A percentile compares a stretch with the other conserved stretches of the same genome.
These are phyloP conservation scores for Plasmodium inui DNA, from an alignment of 169 alveolate genomes.

Conservation along the genomic window DNA sequence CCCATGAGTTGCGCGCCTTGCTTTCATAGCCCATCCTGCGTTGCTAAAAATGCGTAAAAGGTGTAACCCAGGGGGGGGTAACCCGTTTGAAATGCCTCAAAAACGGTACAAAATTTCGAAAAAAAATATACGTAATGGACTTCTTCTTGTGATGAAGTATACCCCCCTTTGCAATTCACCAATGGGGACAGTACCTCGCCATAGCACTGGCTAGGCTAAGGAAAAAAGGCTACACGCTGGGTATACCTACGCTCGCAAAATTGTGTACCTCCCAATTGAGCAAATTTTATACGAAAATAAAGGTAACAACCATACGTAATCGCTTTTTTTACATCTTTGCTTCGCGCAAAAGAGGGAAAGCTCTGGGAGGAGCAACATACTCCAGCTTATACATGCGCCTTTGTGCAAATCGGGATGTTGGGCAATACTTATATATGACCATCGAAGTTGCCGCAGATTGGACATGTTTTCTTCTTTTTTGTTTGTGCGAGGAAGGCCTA, in stretches of 20 bases:
- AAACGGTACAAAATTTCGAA: background rate
- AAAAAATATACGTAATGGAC: background rate
- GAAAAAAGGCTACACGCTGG: background rate
- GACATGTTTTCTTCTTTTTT: background rate
- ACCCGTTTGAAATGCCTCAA: background rate
- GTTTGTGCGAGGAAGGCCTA: background rate
- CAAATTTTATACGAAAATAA: background rate
- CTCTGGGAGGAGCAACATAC: background rate
- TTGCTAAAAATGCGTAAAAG: background rate
- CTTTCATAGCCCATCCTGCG: background rate
- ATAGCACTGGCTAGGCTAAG: background rate
- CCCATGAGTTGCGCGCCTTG: background rate
- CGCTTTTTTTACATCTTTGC: background rate
- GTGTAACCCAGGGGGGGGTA: background rate
- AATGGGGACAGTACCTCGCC: background rate
- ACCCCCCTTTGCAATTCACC: background rate
- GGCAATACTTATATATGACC: background rate
- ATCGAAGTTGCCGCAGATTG: background rate
- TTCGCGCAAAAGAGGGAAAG: background rate
- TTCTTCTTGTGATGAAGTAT: background rate
- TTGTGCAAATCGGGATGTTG: background rate
- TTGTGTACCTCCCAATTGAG: background rate
- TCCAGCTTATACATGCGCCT: background rate
- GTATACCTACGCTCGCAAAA: background rate
- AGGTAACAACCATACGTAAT: background rate